These are phyloP conservation scores for Osmanthus fragrans DNA, from an alignment of 257 asterid genomes.

Conservation along the genomic window DNA sequence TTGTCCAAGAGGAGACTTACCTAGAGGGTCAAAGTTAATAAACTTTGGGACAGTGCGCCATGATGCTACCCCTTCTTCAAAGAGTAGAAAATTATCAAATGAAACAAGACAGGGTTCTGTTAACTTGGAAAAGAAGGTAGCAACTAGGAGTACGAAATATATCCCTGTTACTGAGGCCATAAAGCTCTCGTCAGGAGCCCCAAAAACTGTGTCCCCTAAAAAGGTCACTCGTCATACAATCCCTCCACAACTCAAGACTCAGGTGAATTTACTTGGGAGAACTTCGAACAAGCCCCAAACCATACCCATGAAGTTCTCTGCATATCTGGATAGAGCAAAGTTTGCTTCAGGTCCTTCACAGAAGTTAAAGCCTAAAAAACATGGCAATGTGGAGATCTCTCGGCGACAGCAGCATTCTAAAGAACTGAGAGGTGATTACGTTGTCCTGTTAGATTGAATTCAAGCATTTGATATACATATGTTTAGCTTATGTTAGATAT, in stretches of 20 bases:
- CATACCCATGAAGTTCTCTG: slow-evolving; percentile 12
- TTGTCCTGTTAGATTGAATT: neutral
- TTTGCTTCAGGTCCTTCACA: slow-evolving; percentile 26
- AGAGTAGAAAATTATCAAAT: slow-evolving; percentile 7
- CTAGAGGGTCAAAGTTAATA: slow-evolving; percentile 5
- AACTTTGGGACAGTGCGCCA: slow-evolving; percentile 14
- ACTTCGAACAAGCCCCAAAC: slow-evolving; percentile 25
- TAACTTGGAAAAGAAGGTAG: slow-evolving; percentile 48
- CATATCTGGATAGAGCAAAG: slow-evolving; percentile 12
- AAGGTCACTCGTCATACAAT: slow-evolving; percentile 13
- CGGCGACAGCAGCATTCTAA: slow-evolving; percentile 27
- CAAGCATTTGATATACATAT: neutral
- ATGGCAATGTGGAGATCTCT: slow-evolving; percentile 25
- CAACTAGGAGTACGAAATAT: slow-evolving; percentile 52
- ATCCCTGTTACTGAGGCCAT: slow-evolving; percentile 51
- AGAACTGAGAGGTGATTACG: slow-evolving; percentile 38
- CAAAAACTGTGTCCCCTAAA: slow-evolving; percentile 9
- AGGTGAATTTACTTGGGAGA: slow-evolving; percentile 9
- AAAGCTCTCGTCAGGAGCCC: slow-evolving; percentile 45
- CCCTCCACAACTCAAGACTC: slow-evolving; percentile 22
- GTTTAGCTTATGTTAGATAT: neutral
- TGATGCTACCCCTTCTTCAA: slow-evolving; percentile 14
- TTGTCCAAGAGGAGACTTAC: slow-evolving; percentile 19
- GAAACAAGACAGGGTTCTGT: slow-evolving; percentile 20
- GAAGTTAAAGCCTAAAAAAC: slow-evolving; percentile 30